phyloP scores from a whole-genome alignment of 805 yeast genomes.

The Komagataella pseudopastoris region DNA sequence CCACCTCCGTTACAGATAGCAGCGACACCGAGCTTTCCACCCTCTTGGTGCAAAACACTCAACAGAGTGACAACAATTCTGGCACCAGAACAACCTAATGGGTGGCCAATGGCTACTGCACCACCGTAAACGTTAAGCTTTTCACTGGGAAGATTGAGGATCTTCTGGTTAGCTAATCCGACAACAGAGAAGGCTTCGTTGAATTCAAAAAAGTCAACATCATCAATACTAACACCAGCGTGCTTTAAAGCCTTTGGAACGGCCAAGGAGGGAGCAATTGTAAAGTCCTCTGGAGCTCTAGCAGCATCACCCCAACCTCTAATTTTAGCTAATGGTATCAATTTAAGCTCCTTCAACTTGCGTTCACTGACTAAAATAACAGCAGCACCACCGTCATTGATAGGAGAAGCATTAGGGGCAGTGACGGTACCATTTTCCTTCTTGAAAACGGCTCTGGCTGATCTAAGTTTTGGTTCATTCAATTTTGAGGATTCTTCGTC shows the following conservation, averaged over 20 bases:
- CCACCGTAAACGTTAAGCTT: conserved; percentile 90
- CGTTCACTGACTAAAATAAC: conserved; percentile 74
- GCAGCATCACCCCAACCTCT: conserved; percentile 98
- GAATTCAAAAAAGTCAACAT: conserved; percentile 86
- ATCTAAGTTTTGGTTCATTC: conserved; percentile 59
- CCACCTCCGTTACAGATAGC: conserved; percentile 99
- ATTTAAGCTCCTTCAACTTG: conserved; percentile 72
- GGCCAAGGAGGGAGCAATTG: conserved; percentile 91
- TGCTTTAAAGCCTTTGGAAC: conserved; percentile 92
- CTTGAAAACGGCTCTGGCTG: conserved; percentile 92
- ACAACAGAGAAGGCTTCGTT: conserved; percentile 98
- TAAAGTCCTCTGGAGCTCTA: conserved; percentile 86
- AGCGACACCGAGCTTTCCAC: conserved; percentile 83
- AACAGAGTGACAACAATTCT: conserved; percentile 80
- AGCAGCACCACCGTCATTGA: conserved; percentile 98
- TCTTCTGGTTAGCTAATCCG: conserved; percentile 77
- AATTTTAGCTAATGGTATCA: conserved; percentile 83
- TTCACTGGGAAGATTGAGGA: conserved; percentile 44
- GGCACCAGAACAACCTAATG: conserved; percentile 94
- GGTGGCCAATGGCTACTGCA: conserved; percentile 92
- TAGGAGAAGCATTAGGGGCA: conserved; percentile 92
- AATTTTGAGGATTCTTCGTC: conserved; percentile 83
- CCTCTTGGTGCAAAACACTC: conserved; percentile 73
- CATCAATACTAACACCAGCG: conserved; percentile 50
- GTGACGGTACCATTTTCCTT: conserved; percentile 92